phyloP scores from a whole-genome alignment of 1,284 basidiomycete species.

The Dichomitus squalens region DNA sequence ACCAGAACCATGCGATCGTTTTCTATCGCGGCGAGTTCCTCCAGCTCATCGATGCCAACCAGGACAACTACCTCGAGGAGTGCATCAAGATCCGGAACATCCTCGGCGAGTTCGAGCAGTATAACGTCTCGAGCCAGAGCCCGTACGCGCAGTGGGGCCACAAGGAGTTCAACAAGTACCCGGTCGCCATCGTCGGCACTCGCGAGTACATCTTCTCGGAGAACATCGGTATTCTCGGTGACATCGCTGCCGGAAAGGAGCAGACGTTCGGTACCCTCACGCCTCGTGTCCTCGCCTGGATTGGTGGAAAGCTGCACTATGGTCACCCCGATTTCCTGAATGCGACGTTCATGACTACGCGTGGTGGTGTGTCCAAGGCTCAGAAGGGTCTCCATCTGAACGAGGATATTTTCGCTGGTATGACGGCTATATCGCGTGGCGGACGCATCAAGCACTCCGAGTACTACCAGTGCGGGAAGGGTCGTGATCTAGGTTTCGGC shows the following conservation, averaged over 20 bases:
- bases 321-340: constrained; percentile 99
- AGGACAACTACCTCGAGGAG: constrained; percentile 99
- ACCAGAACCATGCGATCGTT: constrained; percentile 99
- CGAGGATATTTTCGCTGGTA: constrained; percentile 99
- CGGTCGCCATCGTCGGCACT: constrained; percentile 98
- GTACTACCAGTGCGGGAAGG: constrained; percentile 99
- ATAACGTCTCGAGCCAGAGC: constrained; percentile 87
- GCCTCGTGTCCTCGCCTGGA: constrained; percentile 94
- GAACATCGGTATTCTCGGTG: constrained; percentile 99
- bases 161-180: constrained; percentile 88
- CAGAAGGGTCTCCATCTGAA: constrained; percentile 99
- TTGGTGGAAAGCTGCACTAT: constrained; percentile 98
- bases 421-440: constrained; percentile 98
- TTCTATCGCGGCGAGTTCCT: constrained; percentile 99
- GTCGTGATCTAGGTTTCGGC: constrained; percentile 98
- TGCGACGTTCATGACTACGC: constrained; percentile 97
- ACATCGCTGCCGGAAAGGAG: constrained; percentile 99
- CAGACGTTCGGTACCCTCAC: constrained; percentile 99
- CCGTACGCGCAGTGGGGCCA: constrained; percentile 95
- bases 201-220: constrained; percentile 99
- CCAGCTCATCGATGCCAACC: constrained; percentile 99
- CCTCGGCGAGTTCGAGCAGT: constrained; percentile 97
- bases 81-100: constrained; percentile 99
- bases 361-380: constrained; percentile 98
- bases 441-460: constrained; percentile 99